A percentile compares a stretch with the other conserved stretches of the same genome.
phyloP scores from a whole-genome alignment of 2,329 filamentous ascomycete species.

The Diaporthe ampelina region DNA sequence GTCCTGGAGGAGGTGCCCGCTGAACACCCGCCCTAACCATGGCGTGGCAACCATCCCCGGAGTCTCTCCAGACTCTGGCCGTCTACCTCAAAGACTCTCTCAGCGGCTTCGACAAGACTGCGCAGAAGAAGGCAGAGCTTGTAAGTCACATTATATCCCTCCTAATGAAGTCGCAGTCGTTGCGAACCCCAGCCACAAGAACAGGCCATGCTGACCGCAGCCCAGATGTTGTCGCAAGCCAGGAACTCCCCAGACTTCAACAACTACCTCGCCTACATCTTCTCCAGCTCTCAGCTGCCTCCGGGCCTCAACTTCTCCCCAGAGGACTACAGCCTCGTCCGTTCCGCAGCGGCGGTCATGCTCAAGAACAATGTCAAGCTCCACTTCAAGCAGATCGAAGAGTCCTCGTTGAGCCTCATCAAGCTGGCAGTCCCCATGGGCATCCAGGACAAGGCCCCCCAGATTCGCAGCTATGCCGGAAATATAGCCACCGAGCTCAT shows the following conservation, averaged over 20 bases:
- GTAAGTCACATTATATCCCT: constrained; percentile 66
- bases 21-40: constrained; percentile 61
- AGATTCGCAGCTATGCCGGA: constrained; percentile 90
- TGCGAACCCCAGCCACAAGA: not conserved
- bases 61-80: constrained; percentile 90
- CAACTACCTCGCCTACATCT: constrained; percentile 95
- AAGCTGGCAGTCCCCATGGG: constrained; percentile 83
- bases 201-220: constrained; percentile 20
- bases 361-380: constrained; percentile 92
- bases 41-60: constrained; percentile 92
- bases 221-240: constrained; percentile 91
- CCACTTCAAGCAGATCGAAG: constrained; percentile 81
- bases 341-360: constrained; percentile 91
- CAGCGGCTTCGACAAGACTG: constrained; percentile 82
- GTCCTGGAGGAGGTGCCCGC: constrained; percentile 40
- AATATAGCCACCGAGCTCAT: constrained; percentile 96
- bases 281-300: constrained; percentile 78
- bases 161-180: not conserved
- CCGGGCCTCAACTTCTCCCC: constrained; percentile 70
- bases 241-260: constrained; percentile 92
- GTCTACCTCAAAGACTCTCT: constrained; percentile 92
- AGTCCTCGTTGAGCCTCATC: constrained; percentile 80
- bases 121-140: constrained; percentile 90
- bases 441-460: constrained; percentile 83
- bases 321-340: constrained; percentile 79